These are phyloP conservation scores for Ogataea methanolica DNA, from an alignment of 805 yeast genomes.

Conservation along the genomic window DNA sequence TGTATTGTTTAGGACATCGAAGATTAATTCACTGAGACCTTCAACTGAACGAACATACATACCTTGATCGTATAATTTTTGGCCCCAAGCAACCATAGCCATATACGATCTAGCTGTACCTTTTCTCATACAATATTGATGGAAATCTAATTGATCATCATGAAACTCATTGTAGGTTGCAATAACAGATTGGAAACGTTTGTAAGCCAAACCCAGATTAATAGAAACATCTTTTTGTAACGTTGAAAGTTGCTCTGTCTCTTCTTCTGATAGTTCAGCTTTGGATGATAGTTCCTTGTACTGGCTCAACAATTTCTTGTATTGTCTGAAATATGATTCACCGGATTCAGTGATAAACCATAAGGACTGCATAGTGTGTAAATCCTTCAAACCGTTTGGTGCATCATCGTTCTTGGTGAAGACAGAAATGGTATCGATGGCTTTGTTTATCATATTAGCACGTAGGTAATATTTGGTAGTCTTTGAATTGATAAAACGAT, in stretches of 20 bases:
- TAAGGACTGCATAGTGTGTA: conserved; percentile 84
- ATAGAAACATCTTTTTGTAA: conserved; percentile 28
- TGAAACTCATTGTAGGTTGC: conserved; percentile 66
- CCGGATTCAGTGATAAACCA: conserved; percentile 88
- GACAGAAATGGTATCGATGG: conserved; percentile 65
- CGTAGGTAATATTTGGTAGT: conserved; percentile 79
- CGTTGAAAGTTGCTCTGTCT: conserved; percentile 10
- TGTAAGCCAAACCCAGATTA: conserved; percentile 68
- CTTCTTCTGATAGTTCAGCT: conserved; percentile 27
- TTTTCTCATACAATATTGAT: conserved; percentile 82
- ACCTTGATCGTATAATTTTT: conserved; percentile 62
- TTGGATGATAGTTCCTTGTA: conserved; percentile 10
- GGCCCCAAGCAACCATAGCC: conserved; percentile 79
- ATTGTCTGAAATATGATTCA: conserved; percentile 68
- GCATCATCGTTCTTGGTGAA: conserved; percentile 84
- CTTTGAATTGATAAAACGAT: conserved; percentile 85
- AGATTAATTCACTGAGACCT: conserved; percentile 58
- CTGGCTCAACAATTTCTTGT: conserved; percentile 29
- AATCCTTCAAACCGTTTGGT: conserved; percentile 79
- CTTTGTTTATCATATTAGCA: conserved; percentile 69
- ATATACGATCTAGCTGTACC: conserved; percentile 87
- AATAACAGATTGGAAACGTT: conserved; percentile 65
- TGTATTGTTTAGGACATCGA: conserved; percentile 33
- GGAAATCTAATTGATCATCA: conserved; percentile 92
- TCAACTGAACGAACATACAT: conserved; percentile 63